A percentile compares a stretch with the other conserved stretches of the same genome.
These are phyloP conservation scores for Arachis hypogaea DNA, from an alignment of 306 rosid genomes.

Conservation along the genomic window DNA sequence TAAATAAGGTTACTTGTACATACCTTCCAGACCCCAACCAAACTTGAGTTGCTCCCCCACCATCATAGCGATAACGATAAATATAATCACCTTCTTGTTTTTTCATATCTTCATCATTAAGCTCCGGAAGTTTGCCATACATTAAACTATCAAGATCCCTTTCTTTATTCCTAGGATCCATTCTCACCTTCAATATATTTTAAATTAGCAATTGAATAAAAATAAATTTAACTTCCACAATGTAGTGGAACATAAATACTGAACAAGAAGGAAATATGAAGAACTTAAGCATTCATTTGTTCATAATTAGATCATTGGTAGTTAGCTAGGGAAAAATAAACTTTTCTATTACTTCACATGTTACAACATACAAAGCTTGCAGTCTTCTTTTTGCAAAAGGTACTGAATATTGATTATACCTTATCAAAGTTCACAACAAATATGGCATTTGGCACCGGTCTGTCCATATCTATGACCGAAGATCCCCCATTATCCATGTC, in stretches of 20 bases:
- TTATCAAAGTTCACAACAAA: constrained; percentile 92
- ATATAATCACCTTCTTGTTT: constrained; percentile 87
- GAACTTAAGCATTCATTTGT: constrained; percentile 15
- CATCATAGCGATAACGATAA: constrained; percentile 89
- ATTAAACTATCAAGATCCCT: constrained; percentile 70
- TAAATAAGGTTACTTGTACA: constrained; percentile 21
- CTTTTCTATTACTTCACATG: background rate
- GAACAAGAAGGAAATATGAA: constrained; percentile 32
- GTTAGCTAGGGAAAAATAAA: constrained; percentile 13
- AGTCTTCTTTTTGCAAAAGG: constrained; percentile 25
- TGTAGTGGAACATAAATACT: constrained; percentile 23
- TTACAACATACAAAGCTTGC: constrained; percentile 20
- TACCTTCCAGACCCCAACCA: constrained; percentile 98
- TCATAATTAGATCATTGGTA: constrained; percentile 22
- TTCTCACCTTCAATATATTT: constrained; percentile 64
- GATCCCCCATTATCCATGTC: constrained; percentile 55
- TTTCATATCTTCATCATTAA: constrained; percentile 80
- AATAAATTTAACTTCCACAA: constrained; percentile 10
- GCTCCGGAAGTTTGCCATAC: constrained; percentile 65
- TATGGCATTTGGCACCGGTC: constrained; percentile 72
- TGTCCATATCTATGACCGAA: constrained; percentile 63
- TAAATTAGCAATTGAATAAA: constrained; percentile 14
- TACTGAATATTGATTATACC: constrained; percentile 54
- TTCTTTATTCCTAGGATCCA: constrained; percentile 90
- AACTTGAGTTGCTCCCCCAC: constrained; percentile 98